A percentile compares a stretch with the other conserved stretches of the same genome.
These are phyloP conservation scores for Suillus occidentalis DNA, from an alignment of 768 basidiomycete species.

Conservation along the genomic window DNA sequence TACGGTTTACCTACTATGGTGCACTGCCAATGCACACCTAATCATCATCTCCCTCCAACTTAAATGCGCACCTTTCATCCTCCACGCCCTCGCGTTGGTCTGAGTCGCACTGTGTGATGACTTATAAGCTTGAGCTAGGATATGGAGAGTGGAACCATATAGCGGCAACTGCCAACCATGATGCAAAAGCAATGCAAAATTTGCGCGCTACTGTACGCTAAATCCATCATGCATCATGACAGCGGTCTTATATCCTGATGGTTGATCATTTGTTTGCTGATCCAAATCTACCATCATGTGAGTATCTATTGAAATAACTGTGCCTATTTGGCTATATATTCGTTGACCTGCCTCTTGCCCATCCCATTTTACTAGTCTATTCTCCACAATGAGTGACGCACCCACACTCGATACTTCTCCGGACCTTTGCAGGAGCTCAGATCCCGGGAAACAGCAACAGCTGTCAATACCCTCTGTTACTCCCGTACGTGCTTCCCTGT, in stretches of 20 bases:
- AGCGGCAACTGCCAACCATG: background rate
- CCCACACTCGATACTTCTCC: background rate
- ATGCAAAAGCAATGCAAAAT: background rate
- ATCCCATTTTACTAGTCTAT: background rate
- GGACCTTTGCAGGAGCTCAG: background rate
- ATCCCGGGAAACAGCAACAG: background rate
- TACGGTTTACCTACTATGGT: background rate
- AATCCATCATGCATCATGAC: background rate
- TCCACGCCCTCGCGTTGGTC: background rate
- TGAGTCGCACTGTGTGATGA: background rate
- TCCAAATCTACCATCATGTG: background rate
- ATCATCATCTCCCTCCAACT: background rate
- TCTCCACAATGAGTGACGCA: background rate
- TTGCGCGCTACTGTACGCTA: background rate
- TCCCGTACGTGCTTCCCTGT: background rate
- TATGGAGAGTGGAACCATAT: background rate
- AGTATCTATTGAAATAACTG: background rate
- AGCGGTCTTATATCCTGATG: background rate
- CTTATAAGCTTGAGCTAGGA: background rate
- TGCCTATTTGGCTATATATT: background rate
- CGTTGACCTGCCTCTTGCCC: background rate
- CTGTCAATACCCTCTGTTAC: background rate
- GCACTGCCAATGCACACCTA: background rate
- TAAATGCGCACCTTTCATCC: background rate
- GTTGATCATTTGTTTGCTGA: background rate